Evolutionary conservation across 768 basidiomycete species (phyloP).

Genomic region (Chalciporus sphaerocephalus): DNA sequence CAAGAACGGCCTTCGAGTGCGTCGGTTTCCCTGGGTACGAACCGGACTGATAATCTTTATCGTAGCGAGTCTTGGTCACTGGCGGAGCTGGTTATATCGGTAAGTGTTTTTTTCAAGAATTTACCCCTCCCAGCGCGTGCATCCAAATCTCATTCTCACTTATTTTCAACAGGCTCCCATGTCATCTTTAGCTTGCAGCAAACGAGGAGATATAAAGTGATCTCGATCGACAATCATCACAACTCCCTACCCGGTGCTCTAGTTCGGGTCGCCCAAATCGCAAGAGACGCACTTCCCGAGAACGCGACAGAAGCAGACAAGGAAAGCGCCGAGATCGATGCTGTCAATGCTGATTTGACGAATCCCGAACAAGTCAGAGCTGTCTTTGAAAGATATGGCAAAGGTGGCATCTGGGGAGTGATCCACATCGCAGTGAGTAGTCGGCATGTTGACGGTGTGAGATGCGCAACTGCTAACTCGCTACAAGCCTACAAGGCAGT

Average conservation of each 20-base stretch:
- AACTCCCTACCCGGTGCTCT: constrained; percentile 82
- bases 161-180: constrained; percentile 69
- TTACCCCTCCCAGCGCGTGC: neutral
- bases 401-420: constrained; percentile 94
- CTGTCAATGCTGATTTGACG: constrained; percentile 70
- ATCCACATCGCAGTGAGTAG: constrained; percentile 85
- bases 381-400: constrained; percentile 80
- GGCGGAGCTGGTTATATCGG: constrained; percentile 92
- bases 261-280: constrained; percentile 73
- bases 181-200: constrained; percentile 83
- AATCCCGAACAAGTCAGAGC: constrained; percentile 62
- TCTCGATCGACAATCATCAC: constrained; percentile 92
- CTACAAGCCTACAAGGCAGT: constrained; percentile 93
- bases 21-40: constrained; percentile 21
- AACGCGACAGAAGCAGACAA: constrained; percentile 64
- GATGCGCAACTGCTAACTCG: neutral
- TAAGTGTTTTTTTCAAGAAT: constrained; percentile 29
- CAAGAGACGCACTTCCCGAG: constrained; percentile 63
- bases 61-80: constrained; percentile 61
- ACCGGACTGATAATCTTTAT: constrained; percentile 8
- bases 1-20: constrained; percentile 42
- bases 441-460: neutral
- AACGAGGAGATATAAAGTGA: constrained; percentile 85
- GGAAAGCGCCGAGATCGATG: constrained; percentile 70
- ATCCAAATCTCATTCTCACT: constrained; percentile 9